Conservation (phyloP, 306 rosid genomes). For the Sophora flavescens region DNA sequence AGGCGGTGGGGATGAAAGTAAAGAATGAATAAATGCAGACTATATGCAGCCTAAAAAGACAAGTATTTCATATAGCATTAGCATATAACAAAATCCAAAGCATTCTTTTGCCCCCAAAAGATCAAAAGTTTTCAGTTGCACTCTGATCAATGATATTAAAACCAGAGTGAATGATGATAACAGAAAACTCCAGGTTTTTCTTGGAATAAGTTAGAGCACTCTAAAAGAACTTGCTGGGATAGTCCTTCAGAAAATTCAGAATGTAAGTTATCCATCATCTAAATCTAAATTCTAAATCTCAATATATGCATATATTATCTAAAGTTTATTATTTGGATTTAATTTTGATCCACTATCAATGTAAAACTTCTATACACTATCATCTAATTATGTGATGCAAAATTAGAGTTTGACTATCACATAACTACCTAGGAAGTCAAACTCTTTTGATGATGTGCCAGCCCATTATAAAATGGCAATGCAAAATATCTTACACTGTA, state of each 20-base stretch:
- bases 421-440: background rate
- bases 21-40: slow-evolving; percentile 2
- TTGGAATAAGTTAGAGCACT: background rate
- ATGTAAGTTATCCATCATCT: background rate
- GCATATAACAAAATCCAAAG: slow-evolving; percentile 30
- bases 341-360: background rate
- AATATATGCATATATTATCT: background rate
- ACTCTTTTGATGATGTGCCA: background rate
- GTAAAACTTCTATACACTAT: background rate
- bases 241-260: slow-evolving; percentile 2
- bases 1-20: background rate
- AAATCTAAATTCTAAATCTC: background rate
- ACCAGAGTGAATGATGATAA: background rate
- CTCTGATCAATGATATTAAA: slow-evolving; percentile 5
- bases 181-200: slow-evolving; percentile 14
- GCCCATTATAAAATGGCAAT: background rate
- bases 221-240: slow-evolving; percentile 3
- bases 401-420: background rate
- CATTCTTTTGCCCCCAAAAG: background rate
- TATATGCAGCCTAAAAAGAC: background rate
- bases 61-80: slow-evolving; percentile 14
- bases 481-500: background rate
- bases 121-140: background rate
- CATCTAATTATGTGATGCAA: background rate
- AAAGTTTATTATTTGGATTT: background rate